Evolutionary conservation across 208 protist species (phyloP).

Genomic region (Trypanosoma scelopori): DNA sequence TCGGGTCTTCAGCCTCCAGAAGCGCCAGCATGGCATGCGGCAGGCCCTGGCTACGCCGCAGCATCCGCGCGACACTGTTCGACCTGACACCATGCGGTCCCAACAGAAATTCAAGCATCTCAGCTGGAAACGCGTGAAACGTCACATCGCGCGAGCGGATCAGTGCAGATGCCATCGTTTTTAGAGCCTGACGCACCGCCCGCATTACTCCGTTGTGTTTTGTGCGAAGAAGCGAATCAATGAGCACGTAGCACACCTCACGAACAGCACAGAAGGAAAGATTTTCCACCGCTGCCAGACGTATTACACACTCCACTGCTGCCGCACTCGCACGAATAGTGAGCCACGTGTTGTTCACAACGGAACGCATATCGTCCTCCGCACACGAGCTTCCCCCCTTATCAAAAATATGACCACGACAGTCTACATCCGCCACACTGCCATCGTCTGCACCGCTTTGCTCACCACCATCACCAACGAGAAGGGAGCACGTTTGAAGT

Average conservation of each 20-base stretch:
- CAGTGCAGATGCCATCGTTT: slow-evolving; percentile 43
- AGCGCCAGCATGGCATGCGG: slow-evolving; percentile 81
- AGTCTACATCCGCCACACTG: slow-evolving; percentile 68
- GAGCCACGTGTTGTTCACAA: slow-evolving; percentile 92
- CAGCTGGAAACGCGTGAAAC: slow-evolving; percentile 56
- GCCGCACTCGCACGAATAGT: slow-evolving; percentile 65
- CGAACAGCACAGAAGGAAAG: slow-evolving; percentile 45
- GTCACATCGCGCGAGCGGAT: slow-evolving; percentile 55
- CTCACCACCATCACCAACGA: slow-evolving; percentile 22
- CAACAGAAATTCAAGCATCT: slow-evolving; percentile 72
- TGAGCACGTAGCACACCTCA: slow-evolving; percentile 48
- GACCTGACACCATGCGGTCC: slow-evolving; percentile 80
- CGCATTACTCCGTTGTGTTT: slow-evolving; percentile 93
- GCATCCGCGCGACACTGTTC: slow-evolving; percentile 65
- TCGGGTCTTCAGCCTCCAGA: slow-evolving; percentile 79
- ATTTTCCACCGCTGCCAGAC: slow-evolving; percentile 34
- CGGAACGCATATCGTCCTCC: slow-evolving; percentile 64
- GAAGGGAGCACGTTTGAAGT: slow-evolving; percentile 33
- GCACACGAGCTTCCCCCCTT: slow-evolving; percentile 32
- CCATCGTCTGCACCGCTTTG: neutral
- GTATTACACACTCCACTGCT: slow-evolving; percentile 43
- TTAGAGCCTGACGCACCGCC: slow-evolving; percentile 64
- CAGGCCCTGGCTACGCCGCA: slow-evolving; percentile 89
- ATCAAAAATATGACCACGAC: slow-evolving; percentile 86
- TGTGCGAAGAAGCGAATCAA: slow-evolving; percentile 75